Conservation (phyloP, 495 filamentous ascomycete species). For the Daldinia loculata region DNA sequence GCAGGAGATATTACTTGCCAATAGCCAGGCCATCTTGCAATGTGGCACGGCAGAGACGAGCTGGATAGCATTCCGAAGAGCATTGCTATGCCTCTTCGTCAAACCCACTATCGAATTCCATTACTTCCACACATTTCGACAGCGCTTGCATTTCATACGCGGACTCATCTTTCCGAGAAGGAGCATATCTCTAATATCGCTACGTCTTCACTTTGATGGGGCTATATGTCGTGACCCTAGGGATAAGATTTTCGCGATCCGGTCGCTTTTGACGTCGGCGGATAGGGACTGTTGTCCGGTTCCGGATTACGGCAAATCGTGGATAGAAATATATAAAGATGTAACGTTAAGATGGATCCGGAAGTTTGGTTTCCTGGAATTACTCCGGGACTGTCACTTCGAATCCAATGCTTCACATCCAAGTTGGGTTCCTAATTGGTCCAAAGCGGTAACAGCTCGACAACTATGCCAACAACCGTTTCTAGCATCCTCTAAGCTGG, state of each 20-base stretch:
- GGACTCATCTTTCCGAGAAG: not conserved
- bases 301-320: not conserved
- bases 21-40: not conserved
- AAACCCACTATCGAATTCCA: not conserved
- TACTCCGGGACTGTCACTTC: not conserved
- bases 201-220: not conserved
- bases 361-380: not conserved
- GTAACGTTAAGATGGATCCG: not conserved
- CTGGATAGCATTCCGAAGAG: not conserved
- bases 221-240: slow-evolving; percentile 1
- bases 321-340: not conserved
- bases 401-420: not conserved
- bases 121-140: not conserved
- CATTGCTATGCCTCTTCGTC: not conserved
- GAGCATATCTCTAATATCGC: not conserved
- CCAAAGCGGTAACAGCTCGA: not conserved
- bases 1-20: not conserved
- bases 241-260: not conserved
- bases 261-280: not conserved
- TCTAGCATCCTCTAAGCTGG: not conserved
- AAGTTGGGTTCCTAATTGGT: slow-evolving; percentile 6
- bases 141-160: not conserved
- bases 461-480: not conserved
- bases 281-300: not conserved
- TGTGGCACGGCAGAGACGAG: not conserved